phyloP scores from a whole-genome alignment of 331 rosid species.

The Quercus tomentella region DNA sequence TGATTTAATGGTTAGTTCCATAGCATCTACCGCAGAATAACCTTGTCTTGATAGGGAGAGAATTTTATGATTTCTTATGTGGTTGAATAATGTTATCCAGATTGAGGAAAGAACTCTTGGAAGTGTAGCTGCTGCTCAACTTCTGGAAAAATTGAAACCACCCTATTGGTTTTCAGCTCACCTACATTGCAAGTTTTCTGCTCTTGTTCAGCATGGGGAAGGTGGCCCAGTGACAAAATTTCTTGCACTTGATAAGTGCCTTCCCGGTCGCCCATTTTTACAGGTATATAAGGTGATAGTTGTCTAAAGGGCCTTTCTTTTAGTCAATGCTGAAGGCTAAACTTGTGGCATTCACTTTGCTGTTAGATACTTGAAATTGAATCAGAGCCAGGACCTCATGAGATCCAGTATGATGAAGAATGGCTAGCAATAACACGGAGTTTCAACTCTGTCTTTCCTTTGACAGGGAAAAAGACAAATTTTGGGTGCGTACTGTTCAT shows the following conservation, averaged over 20 bases:
- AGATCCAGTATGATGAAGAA: slow-evolving; percentile 89
- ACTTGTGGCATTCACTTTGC: slow-evolving; percentile 18
- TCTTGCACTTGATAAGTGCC: slow-evolving; percentile 96
- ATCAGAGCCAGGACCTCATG: slow-evolving; percentile 75
- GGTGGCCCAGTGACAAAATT: slow-evolving; percentile 81
- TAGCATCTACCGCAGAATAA: neutral
- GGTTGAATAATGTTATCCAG: slow-evolving; percentile 33
- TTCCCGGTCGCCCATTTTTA: slow-evolving; percentile 70
- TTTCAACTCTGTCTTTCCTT: slow-evolving; percentile 73
- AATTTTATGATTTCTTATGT: slow-evolving; percentile 2
- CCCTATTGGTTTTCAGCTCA: slow-evolving; percentile 95
- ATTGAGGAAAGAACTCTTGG: slow-evolving; percentile 79
- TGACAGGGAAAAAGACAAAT: slow-evolving; percentile 51
- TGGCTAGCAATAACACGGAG: slow-evolving; percentile 88
- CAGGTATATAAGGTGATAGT: slow-evolving; percentile 49
- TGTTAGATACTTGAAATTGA: slow-evolving; percentile 76
- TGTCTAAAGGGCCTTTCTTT: slow-evolving; percentile 6
- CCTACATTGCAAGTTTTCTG: slow-evolving; percentile 92
- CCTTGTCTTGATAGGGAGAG: neutral
- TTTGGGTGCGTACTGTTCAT: slow-evolving; percentile 48
- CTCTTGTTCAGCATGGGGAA: slow-evolving; percentile 93
- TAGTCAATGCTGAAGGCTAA: slow-evolving; percentile 21
- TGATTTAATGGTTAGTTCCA: neutral
- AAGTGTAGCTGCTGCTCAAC: slow-evolving; percentile 75
- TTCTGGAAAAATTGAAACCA: slow-evolving; percentile 81